Base-by-base conservation (phyloP, 192 early-diverging fungal genomes). In the Mortierella antarctica region DNA sequence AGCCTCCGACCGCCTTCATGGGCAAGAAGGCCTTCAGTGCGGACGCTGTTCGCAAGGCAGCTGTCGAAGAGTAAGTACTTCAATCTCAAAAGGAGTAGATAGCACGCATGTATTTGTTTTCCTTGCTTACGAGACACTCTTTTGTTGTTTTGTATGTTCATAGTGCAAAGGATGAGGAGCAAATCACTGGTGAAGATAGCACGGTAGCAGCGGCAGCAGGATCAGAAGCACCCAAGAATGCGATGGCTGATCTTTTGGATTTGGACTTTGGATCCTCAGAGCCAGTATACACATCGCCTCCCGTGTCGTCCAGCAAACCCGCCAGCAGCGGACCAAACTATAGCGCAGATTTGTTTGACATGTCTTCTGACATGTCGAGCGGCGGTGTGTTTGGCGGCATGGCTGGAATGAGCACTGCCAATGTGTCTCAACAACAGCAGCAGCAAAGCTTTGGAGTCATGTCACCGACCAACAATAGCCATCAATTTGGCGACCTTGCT, bases 1-100 rank as follows among this genome's bases (percentile, higher is more conserved):
- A 95, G 72, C 92, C 97, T 10, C 91, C 95, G 0, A 87, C 86
- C 49, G 86, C 92, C 21, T 94, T 99, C 65, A 92, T 92, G 71
- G 89, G 89, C 53, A 84, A 84, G 48, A 84, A 82, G 64, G 89
- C 87, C 46, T 89, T 87, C 73, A 82, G 91, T 66, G 86, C 87
- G 48, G 87, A 89, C 65, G 82, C 86, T 59, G 84, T 92, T 49
- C 80, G 86, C 47, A 83, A 78, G 53, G 59, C 82, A 14, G 73
- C 80, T 61, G 75, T 88, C 39, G 91, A 49, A 44, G 77, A 80
- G 76, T 79, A 71, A 40, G 76, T 65, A 7, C 51, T 14, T 39
- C n/a, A 12, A 12, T 50, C 21, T 54, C 23, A 48, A 18, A 18
- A 14, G 49, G 44, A 11, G 14, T 8, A 18, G n/a, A 14, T n/a